These are phyloP conservation scores for Trichoderma asperellum DNA, from an alignment of 2,329 filamentous ascomycete species.

Conservation along the genomic window DNA sequence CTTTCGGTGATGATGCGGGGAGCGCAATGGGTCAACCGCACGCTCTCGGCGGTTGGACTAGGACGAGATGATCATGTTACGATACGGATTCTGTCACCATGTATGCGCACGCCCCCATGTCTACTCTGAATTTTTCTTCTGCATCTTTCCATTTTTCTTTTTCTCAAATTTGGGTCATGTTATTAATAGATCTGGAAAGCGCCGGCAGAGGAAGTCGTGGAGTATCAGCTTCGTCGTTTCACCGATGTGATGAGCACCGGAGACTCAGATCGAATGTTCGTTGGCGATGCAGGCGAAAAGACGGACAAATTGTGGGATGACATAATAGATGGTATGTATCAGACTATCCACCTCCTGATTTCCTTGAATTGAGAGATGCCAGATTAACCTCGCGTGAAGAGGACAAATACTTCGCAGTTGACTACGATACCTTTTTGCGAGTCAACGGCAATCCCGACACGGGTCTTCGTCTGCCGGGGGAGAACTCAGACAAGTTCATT, in stretches of 20 bases:
- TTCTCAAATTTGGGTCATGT: not conserved
- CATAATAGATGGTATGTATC: not conserved
- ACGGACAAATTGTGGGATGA: not conserved
- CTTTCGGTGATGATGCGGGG: not conserved
- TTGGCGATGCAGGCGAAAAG: not conserved
- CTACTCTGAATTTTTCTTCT: not conserved
- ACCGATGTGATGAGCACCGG: not conserved
- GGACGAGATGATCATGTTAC: not conserved
- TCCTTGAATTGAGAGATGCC: not conserved
- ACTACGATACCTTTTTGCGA: not conserved
- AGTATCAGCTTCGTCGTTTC: not conserved
- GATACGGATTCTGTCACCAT: not conserved
- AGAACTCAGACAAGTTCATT: not conserved
- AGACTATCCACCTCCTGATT: not conserved
- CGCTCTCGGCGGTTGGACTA: not conserved
- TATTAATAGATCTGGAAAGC: not conserved
- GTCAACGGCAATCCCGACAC: not conserved
- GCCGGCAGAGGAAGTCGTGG: not conserved
- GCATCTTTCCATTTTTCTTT: too few species aligned
- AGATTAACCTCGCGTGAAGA: not conserved
- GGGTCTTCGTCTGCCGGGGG: not conserved
- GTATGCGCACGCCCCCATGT: not conserved
- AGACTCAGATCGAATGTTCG: not conserved
- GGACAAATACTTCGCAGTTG: not conserved
- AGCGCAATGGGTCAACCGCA: not conserved